A percentile compares a stretch with the other conserved stretches of the same genome.
These are phyloP conservation scores for Chlorella sp. DNA, from an alignment of 139 green algal genomes.

Conservation along the genomic window DNA sequence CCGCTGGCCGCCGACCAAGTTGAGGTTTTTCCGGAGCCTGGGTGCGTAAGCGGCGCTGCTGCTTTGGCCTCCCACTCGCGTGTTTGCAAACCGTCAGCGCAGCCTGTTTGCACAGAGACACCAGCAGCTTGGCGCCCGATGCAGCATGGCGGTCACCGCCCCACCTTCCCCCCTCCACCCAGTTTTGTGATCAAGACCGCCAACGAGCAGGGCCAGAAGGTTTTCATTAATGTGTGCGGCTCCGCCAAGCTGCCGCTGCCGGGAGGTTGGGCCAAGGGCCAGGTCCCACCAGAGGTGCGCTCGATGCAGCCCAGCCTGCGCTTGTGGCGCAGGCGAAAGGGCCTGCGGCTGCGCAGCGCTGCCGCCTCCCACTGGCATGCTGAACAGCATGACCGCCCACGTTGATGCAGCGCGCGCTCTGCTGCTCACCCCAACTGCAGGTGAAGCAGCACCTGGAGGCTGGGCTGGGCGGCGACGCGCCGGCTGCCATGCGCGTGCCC, in stretches of 20 bases:
- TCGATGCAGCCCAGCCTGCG: neutral
- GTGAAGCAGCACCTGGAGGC: neutral
- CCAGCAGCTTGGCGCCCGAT: too few relatives aligned
- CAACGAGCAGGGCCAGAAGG: conserved; percentile 64
- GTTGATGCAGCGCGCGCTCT: too few relatives aligned
- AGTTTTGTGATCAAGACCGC: conserved; percentile 82
- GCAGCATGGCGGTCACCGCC: too few relatives aligned
- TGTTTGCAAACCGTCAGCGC: too few relatives aligned
- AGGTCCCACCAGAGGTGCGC: conserved; percentile 12
- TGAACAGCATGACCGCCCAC: neutral
- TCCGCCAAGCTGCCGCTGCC: conserved; percentile 60
- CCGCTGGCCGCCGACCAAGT: neutral
- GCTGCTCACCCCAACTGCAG: neutral
- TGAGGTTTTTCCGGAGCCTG: conserved; percentile 25
- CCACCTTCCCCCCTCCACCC: neutral
- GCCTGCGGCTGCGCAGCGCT: too few relatives aligned
- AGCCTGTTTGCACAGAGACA: too few relatives aligned
- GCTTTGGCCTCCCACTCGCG: too few relatives aligned
- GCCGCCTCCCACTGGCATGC: neutral
- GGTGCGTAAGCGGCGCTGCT: too few relatives aligned
- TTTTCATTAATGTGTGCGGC: conserved; percentile 84
- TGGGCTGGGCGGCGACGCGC: neutral
- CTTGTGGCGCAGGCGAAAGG: neutral
- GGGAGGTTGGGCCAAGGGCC: conserved; percentile 56
- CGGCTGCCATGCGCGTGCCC: conserved; percentile 72